phyloP scores from a whole-genome alignment of 306 rosid genomes.

The Glycyrrhiza uralensis region DNA sequence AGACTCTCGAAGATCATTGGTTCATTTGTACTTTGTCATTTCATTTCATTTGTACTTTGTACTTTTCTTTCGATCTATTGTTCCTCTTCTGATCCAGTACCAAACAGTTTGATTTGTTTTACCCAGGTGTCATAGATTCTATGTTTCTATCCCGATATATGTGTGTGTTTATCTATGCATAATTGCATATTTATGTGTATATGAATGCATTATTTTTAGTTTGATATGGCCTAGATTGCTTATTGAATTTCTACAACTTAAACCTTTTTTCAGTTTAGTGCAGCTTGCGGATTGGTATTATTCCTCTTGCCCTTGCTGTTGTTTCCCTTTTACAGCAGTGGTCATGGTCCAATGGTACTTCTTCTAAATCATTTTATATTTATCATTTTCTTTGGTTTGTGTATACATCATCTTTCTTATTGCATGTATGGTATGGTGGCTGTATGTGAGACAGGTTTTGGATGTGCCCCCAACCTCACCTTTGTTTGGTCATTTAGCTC shows the following conservation, averaged over 20 bases:
- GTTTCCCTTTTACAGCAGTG: conserved; percentile 67
- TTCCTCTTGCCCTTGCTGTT: conserved; percentile 66
- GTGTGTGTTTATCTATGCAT: background rate
- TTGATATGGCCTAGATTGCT: conserved; percentile 4
- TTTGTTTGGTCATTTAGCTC: conserved; percentile 61
- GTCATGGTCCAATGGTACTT: conserved; percentile 59
- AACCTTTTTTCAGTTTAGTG: conserved; percentile 62
- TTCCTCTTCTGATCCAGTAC: too few relatives aligned
- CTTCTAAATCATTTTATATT: background rate
- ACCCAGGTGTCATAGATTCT: background rate
- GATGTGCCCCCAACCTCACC: conserved; percentile 58
- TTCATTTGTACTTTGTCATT: background rate
- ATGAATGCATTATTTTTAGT: background rate
- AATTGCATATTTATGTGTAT: background rate
- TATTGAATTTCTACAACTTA: conserved; percentile 16
- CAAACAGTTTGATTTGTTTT: background rate
- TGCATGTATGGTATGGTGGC: conserved; percentile 17
- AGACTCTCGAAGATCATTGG: background rate
- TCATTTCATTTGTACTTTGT: background rate
- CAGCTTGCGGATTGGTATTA: conserved; percentile 64
- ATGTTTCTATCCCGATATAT: background rate
- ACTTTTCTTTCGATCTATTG: too few relatives aligned
- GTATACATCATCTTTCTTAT: conserved; percentile 14
- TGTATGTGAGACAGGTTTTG: conserved; percentile 59
- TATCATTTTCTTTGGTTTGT: conserved; percentile 1